Evolutionary conservation across 2,329 filamentous ascomycete species (phyloP), one percentile per base, ranked within the genome.

Genomic region (Cordyceps cateniannulata): DNA sequence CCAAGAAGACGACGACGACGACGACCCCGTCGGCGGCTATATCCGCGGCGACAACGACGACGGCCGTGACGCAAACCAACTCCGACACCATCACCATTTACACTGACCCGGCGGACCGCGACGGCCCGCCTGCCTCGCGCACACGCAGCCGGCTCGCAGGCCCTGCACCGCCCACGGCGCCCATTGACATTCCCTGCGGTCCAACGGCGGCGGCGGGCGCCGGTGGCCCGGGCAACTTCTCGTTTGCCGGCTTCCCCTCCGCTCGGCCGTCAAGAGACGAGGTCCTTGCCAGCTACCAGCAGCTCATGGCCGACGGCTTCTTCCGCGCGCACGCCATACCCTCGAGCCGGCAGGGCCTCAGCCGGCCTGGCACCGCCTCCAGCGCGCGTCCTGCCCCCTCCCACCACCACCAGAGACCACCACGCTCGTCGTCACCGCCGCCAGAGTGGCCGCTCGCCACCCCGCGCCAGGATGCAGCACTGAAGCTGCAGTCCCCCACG

Each of bases 241-340:
- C 35, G 38, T 59, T 59, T 16, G 51, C 55, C 16, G 55, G 58
- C 20, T 62, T 47, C 22, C 60, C 64, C 20, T 58, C 61, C 16
- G 70, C 72, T 7, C 68, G 69, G 65, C 72, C 72, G 3, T 68
- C 70, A 35, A 68, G 67, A 65, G 83, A 85, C 56, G 81, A 85
- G 61, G 77, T 85, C 58, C 65, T 83, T 67, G 77, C 79, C 62
- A 84, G 76, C 67, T 85, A 85, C 69, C 79, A 83, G 64, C 73
- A 81, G 65, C 76, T 85, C 61, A 76, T 85, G 65, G 78, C 81
- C 2, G 77, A 77, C 6, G 83, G 83, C 62, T 85, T 85, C 77
- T 85, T 85, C 69, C 75, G 79, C 51, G 74, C 79, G 25, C 82
- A 84, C 63, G 82, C 82, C 57, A 85, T 85, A 63, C 79, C 81